phyloP scores from a whole-genome alignment of 2,329 filamentous ascomycete species.

The Ploettnerulaceae sp. region DNA sequence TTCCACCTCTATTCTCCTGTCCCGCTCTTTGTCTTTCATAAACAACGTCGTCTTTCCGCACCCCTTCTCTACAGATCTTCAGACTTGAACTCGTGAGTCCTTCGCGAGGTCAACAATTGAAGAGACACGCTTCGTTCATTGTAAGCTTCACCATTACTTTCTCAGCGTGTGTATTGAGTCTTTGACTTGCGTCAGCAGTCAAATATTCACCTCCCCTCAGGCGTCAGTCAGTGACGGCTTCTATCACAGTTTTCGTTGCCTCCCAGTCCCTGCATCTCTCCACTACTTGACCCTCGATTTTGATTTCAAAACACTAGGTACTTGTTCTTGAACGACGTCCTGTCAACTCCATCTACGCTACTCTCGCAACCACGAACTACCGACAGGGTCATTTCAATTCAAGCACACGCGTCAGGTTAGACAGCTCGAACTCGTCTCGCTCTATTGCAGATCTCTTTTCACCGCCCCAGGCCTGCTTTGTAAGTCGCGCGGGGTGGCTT shows the following conservation, averaged over 20 bases:
- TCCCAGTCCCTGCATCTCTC: not conserved
- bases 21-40: no score
- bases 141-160: constrained; percentile 10
- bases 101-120: constrained; percentile 17
- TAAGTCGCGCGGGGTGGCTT: no score
- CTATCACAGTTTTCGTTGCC: not conserved
- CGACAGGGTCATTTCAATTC: not conserved
- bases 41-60: not conserved
- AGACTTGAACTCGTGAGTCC: constrained; percentile 15
- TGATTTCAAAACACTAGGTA: not conserved
- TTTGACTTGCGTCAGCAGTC: not conserved
- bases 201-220: no score
- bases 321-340: not conserved
- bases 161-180: not conserved
- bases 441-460: no score
- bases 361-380: not conserved
- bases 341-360: not conserved
- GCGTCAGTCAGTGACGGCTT: no score
- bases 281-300: not conserved
- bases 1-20: no score
- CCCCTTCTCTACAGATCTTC: constrained; percentile 7
- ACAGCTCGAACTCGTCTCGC: not conserved
- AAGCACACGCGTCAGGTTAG: no score
- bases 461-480: no score
- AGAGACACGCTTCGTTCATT: constrained; percentile 1